Conservation (phyloP, 805 yeast genomes). For the Zygoascus flipseniorum region DNA sequence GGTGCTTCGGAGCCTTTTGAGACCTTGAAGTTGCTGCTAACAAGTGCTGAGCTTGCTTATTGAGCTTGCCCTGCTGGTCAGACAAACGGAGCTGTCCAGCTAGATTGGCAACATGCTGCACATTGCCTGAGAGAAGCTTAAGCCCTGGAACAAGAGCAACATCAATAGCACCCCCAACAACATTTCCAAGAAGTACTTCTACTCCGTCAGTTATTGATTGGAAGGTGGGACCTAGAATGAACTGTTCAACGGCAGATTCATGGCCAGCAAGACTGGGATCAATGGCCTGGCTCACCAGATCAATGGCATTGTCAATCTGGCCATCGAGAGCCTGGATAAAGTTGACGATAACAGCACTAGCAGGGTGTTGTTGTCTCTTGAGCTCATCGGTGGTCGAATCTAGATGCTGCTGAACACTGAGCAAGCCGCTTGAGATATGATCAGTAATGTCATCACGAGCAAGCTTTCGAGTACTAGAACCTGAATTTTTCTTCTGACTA, state of each 20-base stretch:
- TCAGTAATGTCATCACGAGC: conserved; percentile 3
- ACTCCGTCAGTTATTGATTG: conserved; percentile 19
- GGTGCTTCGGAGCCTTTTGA: background rate
- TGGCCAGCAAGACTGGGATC: conserved; percentile 13
- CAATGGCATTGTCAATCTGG: conserved; percentile 18
- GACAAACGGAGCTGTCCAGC: conserved; percentile 6
- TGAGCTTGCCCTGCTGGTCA: conserved; percentile 3
- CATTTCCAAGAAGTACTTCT: conserved; percentile 18
- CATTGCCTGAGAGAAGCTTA: conserved; percentile 5
- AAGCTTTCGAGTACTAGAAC: conserved; percentile 1
- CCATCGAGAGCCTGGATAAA: conserved; percentile 18
- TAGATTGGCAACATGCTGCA: conserved; percentile 6
- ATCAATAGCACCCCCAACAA: conserved; percentile 13
- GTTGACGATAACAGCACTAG: conserved; percentile 12
- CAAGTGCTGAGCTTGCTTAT: conserved; percentile 4
- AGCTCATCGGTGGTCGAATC: background rate
- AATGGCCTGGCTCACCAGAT: conserved; percentile 5
- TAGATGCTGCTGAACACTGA: conserved; percentile 14
- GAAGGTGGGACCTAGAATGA: conserved; percentile 16
- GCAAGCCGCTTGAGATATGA: conserved; percentile 10
- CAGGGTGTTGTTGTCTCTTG: conserved; percentile 6
- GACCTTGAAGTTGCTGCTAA: background rate
- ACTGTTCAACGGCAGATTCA: conserved; percentile 7
- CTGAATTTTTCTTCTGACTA: background rate
- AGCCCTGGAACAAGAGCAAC: conserved; percentile 8